Evolutionary conservation across 257 asterid genomes (phyloP).

Genomic region (Solanum arcanum): DNA sequence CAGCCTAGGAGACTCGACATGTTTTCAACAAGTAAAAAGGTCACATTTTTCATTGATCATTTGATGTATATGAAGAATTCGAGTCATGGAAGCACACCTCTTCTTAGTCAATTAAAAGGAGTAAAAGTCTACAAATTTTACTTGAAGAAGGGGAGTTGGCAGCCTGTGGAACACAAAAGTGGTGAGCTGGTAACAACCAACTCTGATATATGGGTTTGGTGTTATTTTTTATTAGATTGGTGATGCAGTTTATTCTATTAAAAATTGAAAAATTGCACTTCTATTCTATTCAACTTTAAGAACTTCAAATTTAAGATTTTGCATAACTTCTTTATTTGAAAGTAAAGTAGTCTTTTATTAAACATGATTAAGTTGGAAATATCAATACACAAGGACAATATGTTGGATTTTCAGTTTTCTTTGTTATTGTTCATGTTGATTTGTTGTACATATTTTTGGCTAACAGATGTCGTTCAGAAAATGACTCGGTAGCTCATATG

Average conservation of each 20-base stretch:
- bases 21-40: neutral
- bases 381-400: too few species aligned
- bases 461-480: fast-evolving
- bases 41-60: neutral
- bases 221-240: neutral
- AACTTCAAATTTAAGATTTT: too few species aligned
- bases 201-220: neutral
- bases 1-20: neutral
- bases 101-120: neutral
- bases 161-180: neutral
- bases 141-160: neutral
- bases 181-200: neutral
- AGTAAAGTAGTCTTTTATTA: too few species aligned
- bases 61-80: neutral
- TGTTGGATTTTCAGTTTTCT: too few species aligned
- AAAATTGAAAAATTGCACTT: too few species aligned
- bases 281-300: too few species aligned
- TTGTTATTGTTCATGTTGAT: too few species aligned
- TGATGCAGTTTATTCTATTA: neutral
- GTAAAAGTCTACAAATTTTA: neutral
- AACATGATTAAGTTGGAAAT: too few species aligned
- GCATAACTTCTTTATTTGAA: too few species aligned
- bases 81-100: neutral
- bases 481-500: too few species aligned
- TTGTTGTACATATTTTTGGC: too few species aligned